Evolutionary conservation across 2,329 filamentous ascomycete species (phyloP).

Genomic region (Fusarium sp.): DNA sequence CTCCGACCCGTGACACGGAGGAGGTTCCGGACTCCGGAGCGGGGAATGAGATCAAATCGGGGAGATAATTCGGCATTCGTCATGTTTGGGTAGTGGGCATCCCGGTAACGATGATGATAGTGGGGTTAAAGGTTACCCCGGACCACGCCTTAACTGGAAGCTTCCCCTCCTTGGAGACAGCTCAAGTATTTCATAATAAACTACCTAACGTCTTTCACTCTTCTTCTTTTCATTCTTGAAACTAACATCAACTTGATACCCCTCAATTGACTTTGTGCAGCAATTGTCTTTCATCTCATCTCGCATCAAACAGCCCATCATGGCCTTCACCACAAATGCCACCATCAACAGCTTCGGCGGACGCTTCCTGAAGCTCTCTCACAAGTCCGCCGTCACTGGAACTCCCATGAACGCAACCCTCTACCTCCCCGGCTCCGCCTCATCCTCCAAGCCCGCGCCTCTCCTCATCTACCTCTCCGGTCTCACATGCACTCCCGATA

Average conservation of each 20-base stretch:
- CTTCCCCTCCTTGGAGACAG: constrained; percentile 34
- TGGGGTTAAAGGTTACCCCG: constrained; percentile 36
- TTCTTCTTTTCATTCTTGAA: constrained; percentile 1
- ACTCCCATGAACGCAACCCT: constrained; percentile 95
- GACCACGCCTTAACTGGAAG: constrained; percentile 29
- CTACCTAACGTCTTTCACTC: constrained; percentile 16
- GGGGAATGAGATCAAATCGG: constrained; percentile 22
- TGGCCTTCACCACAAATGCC: constrained; percentile 90
- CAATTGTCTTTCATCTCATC: neutral
- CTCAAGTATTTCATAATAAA: constrained; percentile 28
- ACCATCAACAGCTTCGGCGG: constrained; percentile 93
- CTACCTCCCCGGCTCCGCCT: constrained; percentile 83
- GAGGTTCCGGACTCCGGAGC: constrained; percentile 31
- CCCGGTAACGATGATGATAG: constrained; percentile 30
- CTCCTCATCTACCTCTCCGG: constrained; percentile 94
- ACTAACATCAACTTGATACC: neutral
- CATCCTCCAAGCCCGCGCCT: constrained; percentile 69
- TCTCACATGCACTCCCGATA: constrained; percentile 93
- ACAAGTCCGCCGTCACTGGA: constrained; percentile 80
- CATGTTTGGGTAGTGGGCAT: constrained; percentile 21
- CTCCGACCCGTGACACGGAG: constrained; percentile 31
- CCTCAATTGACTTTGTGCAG: constrained; percentile 12
- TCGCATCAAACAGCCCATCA: constrained; percentile 54
- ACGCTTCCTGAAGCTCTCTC: constrained; percentile 92
- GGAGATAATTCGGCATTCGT: constrained; percentile 45